Conservation (phyloP, 306 rosid species). For the Psophocarpus tetragonolobus region DNA sequence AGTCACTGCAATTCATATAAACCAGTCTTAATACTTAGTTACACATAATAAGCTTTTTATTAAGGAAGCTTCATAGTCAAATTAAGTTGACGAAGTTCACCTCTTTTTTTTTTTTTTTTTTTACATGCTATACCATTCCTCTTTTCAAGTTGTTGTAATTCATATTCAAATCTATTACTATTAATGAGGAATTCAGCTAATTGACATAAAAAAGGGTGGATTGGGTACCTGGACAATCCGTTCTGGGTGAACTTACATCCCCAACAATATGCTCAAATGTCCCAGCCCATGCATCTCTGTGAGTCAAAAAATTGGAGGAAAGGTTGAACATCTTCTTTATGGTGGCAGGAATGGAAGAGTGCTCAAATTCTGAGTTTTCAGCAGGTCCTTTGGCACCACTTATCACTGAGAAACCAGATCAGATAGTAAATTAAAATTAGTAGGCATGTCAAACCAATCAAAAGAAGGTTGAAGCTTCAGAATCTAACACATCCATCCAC, state of each 20-base stretch:
- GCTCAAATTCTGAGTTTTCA: slow-evolving; percentile 89
- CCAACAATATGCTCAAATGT: slow-evolving; percentile 85
- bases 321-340: slow-evolving; percentile 95
- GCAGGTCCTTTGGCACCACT: slow-evolving; percentile 79
- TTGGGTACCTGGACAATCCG: slow-evolving; percentile 86
- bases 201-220: background rate
- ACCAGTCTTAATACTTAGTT: slow-evolving; percentile 16
- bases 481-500: slow-evolving; percentile 28
- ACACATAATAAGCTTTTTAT: slow-evolving; percentile 6
- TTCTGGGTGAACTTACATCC: slow-evolving; percentile 73
- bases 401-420: slow-evolving; percentile 59
- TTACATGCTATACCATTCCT: background rate
- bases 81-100: background rate
- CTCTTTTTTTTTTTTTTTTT: too few relatives aligned
- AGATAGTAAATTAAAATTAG: slow-evolving; percentile 25
- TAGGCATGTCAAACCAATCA: slow-evolving; percentile 26
- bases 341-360: slow-evolving; percentile 97
- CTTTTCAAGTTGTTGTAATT: background rate
- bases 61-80: background rate
- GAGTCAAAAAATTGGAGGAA: slow-evolving; percentile 86
- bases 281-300: slow-evolving; percentile 99
- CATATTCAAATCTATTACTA: background rate
- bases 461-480: slow-evolving; percentile 24
- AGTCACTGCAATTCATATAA: slow-evolving; percentile 59
- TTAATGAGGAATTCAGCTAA: background rate